These are phyloP conservation scores for Lindgomyces ingoldianus DNA, from an alignment of 495 filamentous ascomycete species.

Conservation along the genomic window DNA sequence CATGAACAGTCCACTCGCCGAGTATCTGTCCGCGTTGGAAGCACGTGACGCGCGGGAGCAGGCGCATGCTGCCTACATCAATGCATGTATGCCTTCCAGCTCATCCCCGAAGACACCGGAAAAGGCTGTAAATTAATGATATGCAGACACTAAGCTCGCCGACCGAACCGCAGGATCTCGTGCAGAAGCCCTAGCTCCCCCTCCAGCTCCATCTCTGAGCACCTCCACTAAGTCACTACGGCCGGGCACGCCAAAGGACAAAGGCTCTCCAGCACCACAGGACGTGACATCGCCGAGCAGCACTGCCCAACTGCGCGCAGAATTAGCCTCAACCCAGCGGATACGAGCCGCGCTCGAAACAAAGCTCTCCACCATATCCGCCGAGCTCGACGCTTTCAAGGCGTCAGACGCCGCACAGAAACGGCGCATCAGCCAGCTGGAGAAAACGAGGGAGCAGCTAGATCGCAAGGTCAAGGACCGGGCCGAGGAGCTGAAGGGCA, in stretches of 20 bases:
- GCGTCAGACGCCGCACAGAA: constrained; percentile 42
- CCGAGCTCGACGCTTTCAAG: constrained; percentile 42
- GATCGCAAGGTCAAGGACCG: constrained; percentile 68
- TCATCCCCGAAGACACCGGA: neutral
- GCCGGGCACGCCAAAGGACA: constrained; percentile 24
- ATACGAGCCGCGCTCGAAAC: constrained; percentile 40
- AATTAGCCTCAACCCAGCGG: constrained; percentile 45
- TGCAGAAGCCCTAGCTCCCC: constrained; percentile 9
- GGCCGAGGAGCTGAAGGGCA: constrained; percentile 81
- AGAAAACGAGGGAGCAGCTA: constrained; percentile 62
- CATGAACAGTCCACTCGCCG: constrained; percentile 45
- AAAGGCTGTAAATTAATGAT: neutral
- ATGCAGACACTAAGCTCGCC: constrained; percentile 47
- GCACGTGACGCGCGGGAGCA: constrained; percentile 44
- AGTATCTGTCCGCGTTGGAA: constrained; percentile 44
- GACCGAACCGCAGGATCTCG: constrained; percentile 43
- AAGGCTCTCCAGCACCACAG: constrained; percentile 5
- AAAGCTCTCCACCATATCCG: constrained; percentile 35
- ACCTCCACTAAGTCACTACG: constrained; percentile 11
- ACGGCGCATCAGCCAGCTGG: constrained; percentile 61
- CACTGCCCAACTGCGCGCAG: constrained; percentile 39
- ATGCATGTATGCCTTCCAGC: constrained; percentile 39
- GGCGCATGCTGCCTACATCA: constrained; percentile 41
- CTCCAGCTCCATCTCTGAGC: constrained; percentile 1
- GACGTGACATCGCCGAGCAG: constrained; percentile 15